These are phyloP conservation scores for Paracorniculantispora psalliotae DNA, from an alignment of 2,329 filamentous ascomycete species.

Conservation along the genomic window DNA sequence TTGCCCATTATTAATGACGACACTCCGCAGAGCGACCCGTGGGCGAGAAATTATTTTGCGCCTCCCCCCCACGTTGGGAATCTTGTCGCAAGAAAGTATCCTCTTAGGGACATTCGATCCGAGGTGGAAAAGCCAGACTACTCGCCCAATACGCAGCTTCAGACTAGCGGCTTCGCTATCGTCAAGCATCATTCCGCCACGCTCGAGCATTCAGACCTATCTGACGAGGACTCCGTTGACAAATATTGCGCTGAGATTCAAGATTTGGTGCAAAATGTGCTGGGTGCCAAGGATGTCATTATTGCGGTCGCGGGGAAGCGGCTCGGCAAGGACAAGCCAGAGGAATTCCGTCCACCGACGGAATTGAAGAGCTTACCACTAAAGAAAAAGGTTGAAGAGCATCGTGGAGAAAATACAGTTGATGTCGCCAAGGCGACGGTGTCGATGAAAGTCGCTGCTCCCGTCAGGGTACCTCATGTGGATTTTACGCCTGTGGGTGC, in stretches of 20 bases:
- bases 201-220: neutral
- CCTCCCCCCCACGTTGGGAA: neutral
- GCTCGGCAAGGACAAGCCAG: neutral
- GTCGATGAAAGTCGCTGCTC: neutral
- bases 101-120: neutral
- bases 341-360: neutral
- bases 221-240: neutral
- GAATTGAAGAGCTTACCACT: neutral
- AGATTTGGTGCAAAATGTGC: neutral
- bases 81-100: neutral
- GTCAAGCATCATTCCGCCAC: neutral
- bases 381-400: neutral
- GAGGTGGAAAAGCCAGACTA: neutral
- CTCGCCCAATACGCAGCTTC: neutral
- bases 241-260: neutral
- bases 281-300: neutral
- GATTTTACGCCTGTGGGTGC: neutral
- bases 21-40: neutral
- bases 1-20: neutral
- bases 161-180: neutral
- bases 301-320: neutral
- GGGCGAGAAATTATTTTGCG: neutral
- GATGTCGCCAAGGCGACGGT: neutral
- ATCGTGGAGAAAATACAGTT: neutral
- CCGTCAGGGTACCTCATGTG: neutral